A percentile compares a stretch with the other conserved stretches of the same genome.
These are phyloP conservation scores for Conticribra guillardii DNA, from an alignment of 108 stramenopile species.

Conservation along the genomic window DNA sequence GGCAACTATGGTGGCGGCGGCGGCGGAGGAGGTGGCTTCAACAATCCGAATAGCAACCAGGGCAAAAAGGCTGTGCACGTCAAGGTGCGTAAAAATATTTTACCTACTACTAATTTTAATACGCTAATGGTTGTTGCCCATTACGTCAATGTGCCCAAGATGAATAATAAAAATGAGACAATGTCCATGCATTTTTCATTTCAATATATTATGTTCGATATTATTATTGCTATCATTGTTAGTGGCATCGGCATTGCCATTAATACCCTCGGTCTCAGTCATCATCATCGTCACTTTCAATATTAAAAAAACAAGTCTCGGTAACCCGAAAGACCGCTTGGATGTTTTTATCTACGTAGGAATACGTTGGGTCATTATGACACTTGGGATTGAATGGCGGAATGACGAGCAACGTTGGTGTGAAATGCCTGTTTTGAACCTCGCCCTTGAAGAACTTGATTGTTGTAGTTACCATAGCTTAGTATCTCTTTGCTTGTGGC, in stretches of 20 bases:
- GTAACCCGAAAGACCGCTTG: background rate
- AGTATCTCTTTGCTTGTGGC: too few relatives aligned
- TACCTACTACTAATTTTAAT: too few relatives aligned
- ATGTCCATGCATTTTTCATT: too few relatives aligned
- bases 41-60: background rate
- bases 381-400: background rate
- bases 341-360: background rate
- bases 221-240: too few relatives aligned
- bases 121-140: background rate
- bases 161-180: too few relatives aligned
- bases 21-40: slow-evolving; percentile 7
- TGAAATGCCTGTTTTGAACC: too few relatives aligned
- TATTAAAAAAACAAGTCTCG: background rate
- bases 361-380: background rate
- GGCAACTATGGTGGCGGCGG: background rate
- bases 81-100: slow-evolving; percentile 29
- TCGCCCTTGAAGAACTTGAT: too few relatives aligned
- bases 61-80: slow-evolving; percentile 55
- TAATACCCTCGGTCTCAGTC: background rate
- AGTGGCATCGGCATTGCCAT: slow-evolving; percentile 16
- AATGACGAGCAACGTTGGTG: background rate
- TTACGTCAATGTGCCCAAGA: background rate
- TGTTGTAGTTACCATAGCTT: too few relatives aligned
- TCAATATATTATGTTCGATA: too few relatives aligned
- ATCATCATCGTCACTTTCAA: slow-evolving; percentile 3